Evolutionary conservation across 495 filamentous ascomycete genomes (phyloP).

Genomic region (Sordaria brevicollis): DNA sequence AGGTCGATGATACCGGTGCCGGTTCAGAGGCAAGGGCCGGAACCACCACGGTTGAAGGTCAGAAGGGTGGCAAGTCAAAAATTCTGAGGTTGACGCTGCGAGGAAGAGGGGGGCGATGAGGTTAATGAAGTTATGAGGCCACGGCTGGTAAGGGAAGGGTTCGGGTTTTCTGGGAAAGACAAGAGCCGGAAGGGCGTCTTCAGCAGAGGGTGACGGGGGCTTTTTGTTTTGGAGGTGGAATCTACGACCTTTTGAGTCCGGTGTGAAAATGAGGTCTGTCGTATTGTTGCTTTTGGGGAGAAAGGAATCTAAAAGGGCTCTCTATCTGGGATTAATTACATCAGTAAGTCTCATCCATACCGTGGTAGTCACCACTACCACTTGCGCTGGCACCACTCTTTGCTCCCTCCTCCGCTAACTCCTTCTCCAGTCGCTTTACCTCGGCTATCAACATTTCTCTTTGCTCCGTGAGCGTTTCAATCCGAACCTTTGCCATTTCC

Average conservation of each 20-base stretch:
- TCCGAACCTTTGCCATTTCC: conserved; percentile 11
- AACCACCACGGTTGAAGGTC: neutral
- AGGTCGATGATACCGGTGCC: neutral
- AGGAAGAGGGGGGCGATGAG: neutral
- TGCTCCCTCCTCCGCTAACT: neutral
- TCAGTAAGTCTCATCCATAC: neutral
- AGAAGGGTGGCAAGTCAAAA: neutral
- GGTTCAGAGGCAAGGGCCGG: neutral
- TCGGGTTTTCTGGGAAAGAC: neutral
- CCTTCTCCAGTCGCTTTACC: neutral
- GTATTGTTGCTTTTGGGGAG: neutral
- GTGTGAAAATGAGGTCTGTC: neutral
- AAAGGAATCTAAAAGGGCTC: neutral
- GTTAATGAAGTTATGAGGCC: neutral
- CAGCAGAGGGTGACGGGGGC: neutral
- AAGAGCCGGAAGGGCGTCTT: neutral
- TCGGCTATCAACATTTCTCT: conserved; percentile 5
- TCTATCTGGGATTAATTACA: neutral
- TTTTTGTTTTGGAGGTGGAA: neutral
- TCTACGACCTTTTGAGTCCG: neutral
- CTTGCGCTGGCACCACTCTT: neutral
- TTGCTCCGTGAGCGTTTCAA: conserved; percentile 6
- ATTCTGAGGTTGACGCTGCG: neutral
- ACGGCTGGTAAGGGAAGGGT: neutral
- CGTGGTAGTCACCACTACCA: neutral